Evolutionary conservation across 176 grass and related monocot genomes (phyloP).

Genomic region (Otatea glauca): DNA sequence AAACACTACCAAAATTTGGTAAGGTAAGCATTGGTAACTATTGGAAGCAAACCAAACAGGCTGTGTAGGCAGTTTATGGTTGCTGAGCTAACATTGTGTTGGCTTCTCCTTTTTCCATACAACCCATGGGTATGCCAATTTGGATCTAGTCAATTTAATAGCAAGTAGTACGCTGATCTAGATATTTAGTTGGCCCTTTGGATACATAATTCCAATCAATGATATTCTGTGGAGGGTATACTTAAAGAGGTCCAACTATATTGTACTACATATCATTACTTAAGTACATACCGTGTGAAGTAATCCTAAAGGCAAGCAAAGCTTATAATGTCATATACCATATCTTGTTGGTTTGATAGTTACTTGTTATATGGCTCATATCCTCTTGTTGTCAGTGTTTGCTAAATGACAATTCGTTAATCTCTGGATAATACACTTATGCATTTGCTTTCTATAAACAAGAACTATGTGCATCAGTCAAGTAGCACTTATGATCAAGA

Average conservation of each 20-base stretch:
- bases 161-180: not conserved
- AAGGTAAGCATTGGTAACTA: too few species aligned
- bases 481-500: not conserved
- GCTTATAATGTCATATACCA: not conserved
- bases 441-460: not conserved
- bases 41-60: too few species aligned
- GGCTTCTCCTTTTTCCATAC: not conserved
- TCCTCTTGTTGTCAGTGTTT: not conserved
- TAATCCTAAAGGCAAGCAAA: constrained; percentile 31
- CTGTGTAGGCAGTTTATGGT: constrained; percentile 3
- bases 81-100: not conserved
- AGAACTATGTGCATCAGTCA: not conserved
- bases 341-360: constrained; percentile 4
- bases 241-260: not conserved
- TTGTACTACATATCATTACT: not conserved
- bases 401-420: not conserved
- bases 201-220: not conserved
- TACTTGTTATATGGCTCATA: not conserved
- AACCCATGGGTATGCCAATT: not conserved
- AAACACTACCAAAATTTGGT: too few species aligned
- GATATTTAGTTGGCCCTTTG: not conserved
- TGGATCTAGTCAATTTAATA: not conserved
- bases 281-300: constrained; percentile 17
- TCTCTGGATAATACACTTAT: not conserved
- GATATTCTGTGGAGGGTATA: not conserved